A percentile compares a stretch with the other conserved stretches of the same genome.
Evolutionary conservation across 2,329 filamentous ascomycete species (phyloP).

Genomic region (Verticillium albo-atrum): DNA sequence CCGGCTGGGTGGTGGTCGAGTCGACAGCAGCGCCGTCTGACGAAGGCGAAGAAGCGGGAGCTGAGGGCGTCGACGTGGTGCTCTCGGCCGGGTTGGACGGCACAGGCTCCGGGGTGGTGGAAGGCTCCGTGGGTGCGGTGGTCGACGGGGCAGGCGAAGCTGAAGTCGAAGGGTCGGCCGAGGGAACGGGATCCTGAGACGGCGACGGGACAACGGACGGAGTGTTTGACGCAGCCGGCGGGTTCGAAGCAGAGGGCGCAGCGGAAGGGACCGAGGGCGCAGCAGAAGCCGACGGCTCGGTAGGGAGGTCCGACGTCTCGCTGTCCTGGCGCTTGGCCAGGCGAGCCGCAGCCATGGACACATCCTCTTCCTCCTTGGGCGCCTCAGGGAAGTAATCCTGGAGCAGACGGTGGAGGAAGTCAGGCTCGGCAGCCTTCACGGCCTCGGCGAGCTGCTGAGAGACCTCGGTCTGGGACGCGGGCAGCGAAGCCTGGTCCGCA

Average conservation of each 20-base stretch:
- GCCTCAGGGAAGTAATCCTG: constrained; percentile 58
- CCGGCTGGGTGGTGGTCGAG: constrained; percentile 8
- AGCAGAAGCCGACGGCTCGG: constrained; percentile 11
- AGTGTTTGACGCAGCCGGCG: constrained; percentile 6
- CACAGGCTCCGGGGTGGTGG: constrained; percentile 1
- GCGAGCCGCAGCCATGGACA: constrained; percentile 55
- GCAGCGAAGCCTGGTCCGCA: neutral
- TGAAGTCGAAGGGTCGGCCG: neutral
- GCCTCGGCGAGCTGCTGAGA: neutral
- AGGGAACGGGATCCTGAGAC: neutral
- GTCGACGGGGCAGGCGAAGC: neutral
- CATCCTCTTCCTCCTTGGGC: constrained; percentile 64
- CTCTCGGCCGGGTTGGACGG: neutral
- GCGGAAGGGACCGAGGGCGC: neutral
- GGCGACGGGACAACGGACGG: constrained; percentile 2
- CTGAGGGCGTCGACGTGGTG: constrained; percentile 1
- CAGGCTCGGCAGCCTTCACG: constrained; percentile 51
- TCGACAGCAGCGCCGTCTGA: neutral
- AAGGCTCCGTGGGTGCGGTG: neutral
- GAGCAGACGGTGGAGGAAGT: constrained; percentile 61
- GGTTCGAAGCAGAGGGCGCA: neutral
- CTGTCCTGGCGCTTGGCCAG: constrained; percentile 57
- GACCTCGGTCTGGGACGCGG: neutral
- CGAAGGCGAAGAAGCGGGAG: neutral
- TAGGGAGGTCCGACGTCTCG: constrained; percentile 15